Conservation (phyloP, 2,329 filamentous ascomycete genomes). For the Colletotrichum sp. region DNA sequence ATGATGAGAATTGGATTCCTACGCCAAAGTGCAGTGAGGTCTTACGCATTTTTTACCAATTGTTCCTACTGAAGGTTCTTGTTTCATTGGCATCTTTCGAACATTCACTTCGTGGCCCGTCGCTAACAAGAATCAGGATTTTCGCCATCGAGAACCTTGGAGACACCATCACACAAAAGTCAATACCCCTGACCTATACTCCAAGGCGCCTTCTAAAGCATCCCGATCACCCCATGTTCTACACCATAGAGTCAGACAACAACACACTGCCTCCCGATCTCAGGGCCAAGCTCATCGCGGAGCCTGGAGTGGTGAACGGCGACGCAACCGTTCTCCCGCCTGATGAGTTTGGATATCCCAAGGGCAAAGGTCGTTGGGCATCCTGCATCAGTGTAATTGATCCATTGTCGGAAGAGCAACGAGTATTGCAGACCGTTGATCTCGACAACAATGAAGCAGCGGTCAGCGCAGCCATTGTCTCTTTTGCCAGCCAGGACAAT, state of each 20-base stretch:
- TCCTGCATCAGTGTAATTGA: conserved; percentile 95
- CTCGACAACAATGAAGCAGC: conserved; percentile 91
- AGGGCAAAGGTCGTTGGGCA: conserved; percentile 86
- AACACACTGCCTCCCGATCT: conserved; percentile 86
- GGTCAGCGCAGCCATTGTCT: conserved; percentile 81
- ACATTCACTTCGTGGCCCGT: conserved; percentile 9
- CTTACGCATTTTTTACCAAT: conserved; percentile 72
- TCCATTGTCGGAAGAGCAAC: conserved; percentile 72
- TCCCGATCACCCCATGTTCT: conserved; percentile 87
- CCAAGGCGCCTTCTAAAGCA: conserved; percentile 88
- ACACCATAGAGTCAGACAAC: conserved; percentile 92
- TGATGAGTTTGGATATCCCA: conserved; percentile 88
- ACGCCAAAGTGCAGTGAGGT: conserved; percentile 62
- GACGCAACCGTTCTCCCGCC: conserved; percentile 74
- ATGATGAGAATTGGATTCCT: conserved; percentile 73
- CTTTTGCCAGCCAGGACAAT: conserved; percentile 87
- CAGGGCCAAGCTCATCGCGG: conserved; percentile 74
- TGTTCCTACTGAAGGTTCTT: conserved; percentile 88
- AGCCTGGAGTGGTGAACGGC: conserved; percentile 74
- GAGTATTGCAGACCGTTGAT: conserved; percentile 78
- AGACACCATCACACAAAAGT: conserved; percentile 85
- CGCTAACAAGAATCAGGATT: conserved; percentile 64
- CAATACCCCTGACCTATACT: conserved; percentile 86
- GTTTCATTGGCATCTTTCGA: background rate
- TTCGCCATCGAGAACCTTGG: conserved; percentile 89